Base-by-base conservation (phyloP, 1,139 yeast genomes). In the Blastobotrys indianensis region DNA sequence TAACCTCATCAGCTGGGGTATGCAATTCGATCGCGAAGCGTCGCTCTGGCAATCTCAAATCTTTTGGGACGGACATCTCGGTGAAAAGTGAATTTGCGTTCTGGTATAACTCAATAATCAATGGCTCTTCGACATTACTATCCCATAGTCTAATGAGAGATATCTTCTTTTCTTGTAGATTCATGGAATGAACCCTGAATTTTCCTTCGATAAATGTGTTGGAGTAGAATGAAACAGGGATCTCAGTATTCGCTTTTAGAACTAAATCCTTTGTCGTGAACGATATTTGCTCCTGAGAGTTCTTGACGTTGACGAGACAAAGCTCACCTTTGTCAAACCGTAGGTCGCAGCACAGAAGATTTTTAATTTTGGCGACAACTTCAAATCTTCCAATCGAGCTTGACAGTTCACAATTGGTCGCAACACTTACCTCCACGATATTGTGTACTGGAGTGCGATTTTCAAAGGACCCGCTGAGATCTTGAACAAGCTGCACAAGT, bases 121-220 rank as follows among this genome's bases (percentile, higher is more conserved):
- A 33, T 4, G 52, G 48, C 11, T 48, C 42, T 0, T 42, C 44
- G 42, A 42, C 51, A 1, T 45, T 39, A 42, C 62, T 60, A 2
- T 51, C 57, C 28, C 25, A 20, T 20, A 7, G 7, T 50, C 59
- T 59, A n/a, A 45, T 48, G 42, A 58, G 57, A 12, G 47, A 49
- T 25, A 54, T 58, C 44, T 50, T 60, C 3, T 54, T 64, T 38
- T 49, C 43, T 2, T 48, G 46, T 2, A 63, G 54, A 4, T 50
- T 50, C 9, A 64, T 42, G 4, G 54, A 48, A 2, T 57, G 47
- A 10, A 61, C 39, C 10, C 50, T 50, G 50, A 64, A 64, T 1
- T 50, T 39, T 3, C 68, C 69, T 20, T 51, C 51, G n/a, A 53
- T 42, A 33, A 57, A 51, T 17, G 50, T 51, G 25, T 52, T 45